These are phyloP conservation scores for Candida fluviatilis DNA, from an alignment of 805 yeast genomes.

Conservation along the genomic window DNA sequence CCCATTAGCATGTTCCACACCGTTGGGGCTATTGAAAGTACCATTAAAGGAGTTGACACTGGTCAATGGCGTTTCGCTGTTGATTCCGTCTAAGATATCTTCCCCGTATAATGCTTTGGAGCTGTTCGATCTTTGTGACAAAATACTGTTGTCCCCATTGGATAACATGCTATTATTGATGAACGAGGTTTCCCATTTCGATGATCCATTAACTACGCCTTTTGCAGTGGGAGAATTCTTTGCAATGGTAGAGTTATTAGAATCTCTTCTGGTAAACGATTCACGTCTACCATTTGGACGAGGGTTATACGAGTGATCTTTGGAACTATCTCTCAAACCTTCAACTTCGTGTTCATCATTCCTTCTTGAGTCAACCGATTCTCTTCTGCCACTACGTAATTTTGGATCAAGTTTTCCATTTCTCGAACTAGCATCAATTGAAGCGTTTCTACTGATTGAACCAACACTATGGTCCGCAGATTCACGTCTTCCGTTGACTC, in stretches of 20 bases:
- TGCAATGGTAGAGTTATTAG: neutral
- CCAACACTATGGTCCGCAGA: neutral
- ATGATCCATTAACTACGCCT: neutral
- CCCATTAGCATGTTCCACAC: constrained; percentile 24
- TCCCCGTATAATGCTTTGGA: constrained; percentile 5
- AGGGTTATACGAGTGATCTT: constrained; percentile 1
- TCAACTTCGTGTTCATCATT: neutral
- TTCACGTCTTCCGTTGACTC: neutral
- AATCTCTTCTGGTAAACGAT: constrained; percentile 1
- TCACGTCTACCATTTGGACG: constrained; percentile 1
- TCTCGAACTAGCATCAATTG: neutral
- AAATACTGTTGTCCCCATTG: neutral
- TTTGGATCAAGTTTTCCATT: too few species aligned
- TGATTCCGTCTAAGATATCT: constrained; percentile 1
- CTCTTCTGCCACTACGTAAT: constrained; percentile 1
- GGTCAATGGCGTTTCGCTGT: constrained; percentile 31
- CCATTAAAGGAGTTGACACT: constrained; percentile 27
- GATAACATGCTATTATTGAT: constrained; percentile 1
- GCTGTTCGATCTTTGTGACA: constrained; percentile 2
- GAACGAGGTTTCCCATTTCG: neutral
- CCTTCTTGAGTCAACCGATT: constrained; percentile 1
- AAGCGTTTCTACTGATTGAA: neutral
- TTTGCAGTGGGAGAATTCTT: neutral
- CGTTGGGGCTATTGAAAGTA: constrained; percentile 6
- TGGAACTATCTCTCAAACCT: neutral